phyloP scores from a whole-genome alignment of 768 basidiomycete genomes.

The Favolaschia claudopus region DNA sequence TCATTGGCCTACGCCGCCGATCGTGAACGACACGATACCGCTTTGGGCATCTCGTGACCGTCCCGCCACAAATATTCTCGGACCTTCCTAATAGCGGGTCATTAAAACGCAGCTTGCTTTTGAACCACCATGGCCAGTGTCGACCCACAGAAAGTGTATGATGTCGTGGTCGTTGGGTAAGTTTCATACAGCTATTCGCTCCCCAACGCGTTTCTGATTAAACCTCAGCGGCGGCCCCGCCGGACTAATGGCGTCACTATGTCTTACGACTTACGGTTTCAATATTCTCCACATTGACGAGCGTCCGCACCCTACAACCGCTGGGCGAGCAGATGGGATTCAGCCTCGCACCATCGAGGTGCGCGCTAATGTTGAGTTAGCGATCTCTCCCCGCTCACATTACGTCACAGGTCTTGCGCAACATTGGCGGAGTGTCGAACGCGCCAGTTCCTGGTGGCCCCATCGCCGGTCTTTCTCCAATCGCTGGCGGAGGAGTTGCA shows the following conservation, averaged over 20 bases:
- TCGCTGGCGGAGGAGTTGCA: constrained; percentile 22
- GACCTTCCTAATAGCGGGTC: neutral
- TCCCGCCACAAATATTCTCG: too few species aligned
- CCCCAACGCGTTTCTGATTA: neutral
- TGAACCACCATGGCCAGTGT: constrained; percentile 9
- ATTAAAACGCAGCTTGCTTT: neutral
- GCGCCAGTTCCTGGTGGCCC: constrained; percentile 21
- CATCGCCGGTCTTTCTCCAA: constrained; percentile 12
- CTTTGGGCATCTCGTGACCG: too few species aligned
- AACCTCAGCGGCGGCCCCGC: constrained; percentile 22
- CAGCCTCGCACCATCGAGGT: constrained; percentile 60
- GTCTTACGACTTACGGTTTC: constrained; percentile 28
- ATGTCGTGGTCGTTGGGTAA: constrained; percentile 28
- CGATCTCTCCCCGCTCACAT: neutral
- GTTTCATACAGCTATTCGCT: neutral
- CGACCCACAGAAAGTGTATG: constrained; percentile 20
- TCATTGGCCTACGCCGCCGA: neutral
- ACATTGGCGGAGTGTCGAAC: constrained; percentile 25
- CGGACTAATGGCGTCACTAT: constrained; percentile 26
- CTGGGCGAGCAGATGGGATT: constrained; percentile 65
- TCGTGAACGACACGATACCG: too few species aligned
- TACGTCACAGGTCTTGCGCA: constrained; percentile 21
- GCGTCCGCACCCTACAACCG: constrained; percentile 29
- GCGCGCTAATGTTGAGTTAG: neutral
- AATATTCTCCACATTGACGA: constrained; percentile 29